These are phyloP conservation scores for Fistulina hepatica DNA, from an alignment of 1,284 basidiomycete species.

Conservation along the genomic window DNA sequence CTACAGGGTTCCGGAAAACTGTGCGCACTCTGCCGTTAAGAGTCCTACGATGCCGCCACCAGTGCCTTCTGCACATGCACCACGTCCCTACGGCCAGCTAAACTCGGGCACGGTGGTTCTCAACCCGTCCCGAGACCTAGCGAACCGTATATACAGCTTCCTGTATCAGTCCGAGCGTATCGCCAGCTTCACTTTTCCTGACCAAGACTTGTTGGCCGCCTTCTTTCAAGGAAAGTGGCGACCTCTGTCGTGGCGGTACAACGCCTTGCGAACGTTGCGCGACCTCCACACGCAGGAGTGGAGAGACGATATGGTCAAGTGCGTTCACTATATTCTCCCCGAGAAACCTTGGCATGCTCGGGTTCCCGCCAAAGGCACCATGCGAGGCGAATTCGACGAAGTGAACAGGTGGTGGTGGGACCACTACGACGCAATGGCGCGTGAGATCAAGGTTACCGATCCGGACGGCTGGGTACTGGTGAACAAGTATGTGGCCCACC, in stretches of 20 bases:
- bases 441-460: slow-evolving; percentile 36
- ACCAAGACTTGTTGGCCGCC: slow-evolving; percentile 84
- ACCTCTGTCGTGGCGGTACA: slow-evolving; percentile 74
- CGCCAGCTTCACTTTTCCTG: slow-evolving; percentile 70
- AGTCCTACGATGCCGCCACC: slow-evolving; percentile 42
- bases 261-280: slow-evolving; percentile 74
- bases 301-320: slow-evolving; percentile 68
- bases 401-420: slow-evolving; percentile 73
- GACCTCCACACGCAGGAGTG: slow-evolving; percentile 55
- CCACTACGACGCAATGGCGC: slow-evolving; percentile 40
- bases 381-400: slow-evolving; percentile 31
- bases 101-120: slow-evolving; percentile 88
- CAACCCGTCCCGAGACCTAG: slow-evolving; percentile 55
- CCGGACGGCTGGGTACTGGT: slow-evolving; percentile 42
- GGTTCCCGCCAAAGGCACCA: slow-evolving; percentile 20
- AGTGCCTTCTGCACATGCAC: slow-evolving; percentile 38
- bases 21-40: slow-evolving; percentile 62
- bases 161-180: slow-evolving; percentile 64
- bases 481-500: slow-evolving; percentile 15
- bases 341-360: slow-evolving; percentile 69
- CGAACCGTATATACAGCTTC: slow-evolving; percentile 42
- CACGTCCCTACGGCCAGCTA: slow-evolving; percentile 67
- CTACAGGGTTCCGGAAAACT: slow-evolving; percentile 79
- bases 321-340: slow-evolving; percentile 63
- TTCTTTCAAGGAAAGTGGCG: slow-evolving; percentile 71